A percentile compares a stretch with the other conserved stretches of the same genome.
Evolutionary conservation across 805 yeast genomes (phyloP).

Genomic region (Deakozyma indianensis): DNA sequence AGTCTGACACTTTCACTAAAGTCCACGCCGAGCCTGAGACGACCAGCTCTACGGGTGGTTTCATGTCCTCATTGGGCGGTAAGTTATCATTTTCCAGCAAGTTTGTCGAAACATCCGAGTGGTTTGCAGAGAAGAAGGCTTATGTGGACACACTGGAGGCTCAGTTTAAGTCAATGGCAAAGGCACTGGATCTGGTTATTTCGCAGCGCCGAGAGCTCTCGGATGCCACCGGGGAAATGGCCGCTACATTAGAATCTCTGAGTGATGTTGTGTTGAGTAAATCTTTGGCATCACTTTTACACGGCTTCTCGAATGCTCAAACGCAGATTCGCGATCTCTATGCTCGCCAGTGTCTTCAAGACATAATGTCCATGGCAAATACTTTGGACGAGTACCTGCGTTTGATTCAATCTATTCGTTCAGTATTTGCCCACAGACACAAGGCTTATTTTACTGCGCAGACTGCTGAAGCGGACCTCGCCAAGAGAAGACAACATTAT

Average conservation of each 20-base stretch:
- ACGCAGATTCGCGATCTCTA: conserved; percentile 54
- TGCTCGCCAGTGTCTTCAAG: conserved; percentile 70
- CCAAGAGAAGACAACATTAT: conserved; percentile 31
- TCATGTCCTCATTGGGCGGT: conserved; percentile 53
- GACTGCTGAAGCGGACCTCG: conserved; percentile 31
- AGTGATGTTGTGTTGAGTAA: conserved; percentile 65
- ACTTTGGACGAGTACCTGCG: conserved; percentile 82
- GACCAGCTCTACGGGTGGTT: conserved; percentile 32
- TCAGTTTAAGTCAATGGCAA: conserved; percentile 54
- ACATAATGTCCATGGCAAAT: conserved; percentile 70
- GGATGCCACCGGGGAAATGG: conserved; percentile 52
- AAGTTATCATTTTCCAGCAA: conserved; percentile 55
- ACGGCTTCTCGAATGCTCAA: conserved; percentile 61
- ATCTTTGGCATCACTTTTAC: conserved; percentile 45
- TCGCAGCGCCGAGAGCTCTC: conserved; percentile 65
- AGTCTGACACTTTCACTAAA: conserved; percentile 50
- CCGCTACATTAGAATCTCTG: conserved; percentile 40
- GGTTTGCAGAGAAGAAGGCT: conserved; percentile 52
- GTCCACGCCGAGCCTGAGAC: conserved; percentile 29
- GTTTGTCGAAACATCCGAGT: conserved; percentile 65
- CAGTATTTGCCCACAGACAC: conserved; percentile 60
- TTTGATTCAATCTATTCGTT: conserved; percentile 56
- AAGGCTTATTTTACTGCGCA: conserved; percentile 35
- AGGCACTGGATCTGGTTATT: conserved; percentile 59
- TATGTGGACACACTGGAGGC: conserved; percentile 59